Conservation (phyloP, 2,329 filamentous ascomycete species). For the Fusarium sp. region DNA sequence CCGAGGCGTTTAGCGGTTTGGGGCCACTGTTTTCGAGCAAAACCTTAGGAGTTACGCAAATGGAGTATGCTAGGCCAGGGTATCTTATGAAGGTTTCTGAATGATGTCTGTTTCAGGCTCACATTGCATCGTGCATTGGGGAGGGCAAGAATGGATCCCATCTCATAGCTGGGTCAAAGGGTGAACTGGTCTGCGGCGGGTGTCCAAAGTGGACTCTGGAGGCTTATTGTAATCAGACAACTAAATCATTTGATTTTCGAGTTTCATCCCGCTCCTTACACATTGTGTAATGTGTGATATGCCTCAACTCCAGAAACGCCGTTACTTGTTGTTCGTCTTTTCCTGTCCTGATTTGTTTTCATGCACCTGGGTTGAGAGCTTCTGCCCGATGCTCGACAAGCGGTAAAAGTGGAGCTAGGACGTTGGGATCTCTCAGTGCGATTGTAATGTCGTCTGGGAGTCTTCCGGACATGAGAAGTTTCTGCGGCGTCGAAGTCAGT, state of each 20-base stretch:
- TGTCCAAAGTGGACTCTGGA: slow-evolving; percentile 8
- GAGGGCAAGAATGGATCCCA: not conserved
- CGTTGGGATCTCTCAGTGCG: slow-evolving; percentile 81
- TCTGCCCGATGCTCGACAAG: slow-evolving; percentile 76
- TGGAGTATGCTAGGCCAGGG: slow-evolving; percentile 3
- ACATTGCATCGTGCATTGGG: slow-evolving; percentile 10
- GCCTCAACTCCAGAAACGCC: slow-evolving; percentile 32
- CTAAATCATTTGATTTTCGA: slow-evolving; percentile 23
- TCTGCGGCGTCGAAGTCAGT: slow-evolving; percentile 46
- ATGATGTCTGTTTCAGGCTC: slow-evolving; percentile 34
- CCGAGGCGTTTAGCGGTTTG: slow-evolving; percentile 19
- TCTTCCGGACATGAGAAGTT: slow-evolving; percentile 58
- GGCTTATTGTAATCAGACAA: slow-evolving; percentile 34
- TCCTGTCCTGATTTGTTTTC: not conserved
- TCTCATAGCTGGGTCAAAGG: not conserved
- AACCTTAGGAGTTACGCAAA: slow-evolving; percentile 24
- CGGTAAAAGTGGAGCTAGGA: slow-evolving; percentile 74
- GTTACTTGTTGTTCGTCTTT: not conserved
- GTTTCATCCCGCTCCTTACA: slow-evolving; percentile 2
- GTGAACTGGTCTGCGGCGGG: not conserved
- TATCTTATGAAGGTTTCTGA: slow-evolving; percentile 28
- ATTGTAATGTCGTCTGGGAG: slow-evolving; percentile 78
- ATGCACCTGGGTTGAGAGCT: slow-evolving; percentile 38
- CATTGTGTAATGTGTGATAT: slow-evolving; percentile 9
- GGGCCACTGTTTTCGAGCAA: slow-evolving; percentile 10